These are phyloP conservation scores for Aurifilum marmelostoma DNA, from an alignment of 2,329 filamentous ascomycete species.

Conservation along the genomic window DNA sequence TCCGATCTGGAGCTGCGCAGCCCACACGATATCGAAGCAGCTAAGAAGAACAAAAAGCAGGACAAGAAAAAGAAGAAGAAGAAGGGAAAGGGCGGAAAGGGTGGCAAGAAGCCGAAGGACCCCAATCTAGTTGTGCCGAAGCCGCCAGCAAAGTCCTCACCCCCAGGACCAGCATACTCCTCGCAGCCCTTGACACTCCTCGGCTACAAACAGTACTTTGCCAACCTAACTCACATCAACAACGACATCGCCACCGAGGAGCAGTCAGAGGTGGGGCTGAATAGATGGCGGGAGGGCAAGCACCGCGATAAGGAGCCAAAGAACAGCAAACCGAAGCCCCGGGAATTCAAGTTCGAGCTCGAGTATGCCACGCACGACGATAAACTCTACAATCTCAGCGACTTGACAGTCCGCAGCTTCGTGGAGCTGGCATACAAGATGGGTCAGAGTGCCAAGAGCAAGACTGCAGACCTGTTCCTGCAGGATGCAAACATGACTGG, in stretches of 20 bases:
- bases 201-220: constrained; percentile 88
- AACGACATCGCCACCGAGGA: constrained; percentile 57
- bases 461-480: constrained; percentile 20
- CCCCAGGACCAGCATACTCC: constrained; percentile 88
- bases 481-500: constrained; percentile 23
- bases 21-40: constrained; percentile 27
- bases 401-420: constrained; percentile 83
- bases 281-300: constrained; percentile 66
- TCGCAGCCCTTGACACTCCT: constrained; percentile 79
- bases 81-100: constrained; percentile 40
- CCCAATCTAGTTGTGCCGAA: constrained; percentile 68
- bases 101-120: constrained; percentile 55
- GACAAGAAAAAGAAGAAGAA: constrained; percentile 47
- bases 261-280: constrained; percentile 32
- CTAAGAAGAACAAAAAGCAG: constrained; percentile 35
- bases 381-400: constrained; percentile 71
- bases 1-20: constrained; percentile 34
- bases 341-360: constrained; percentile 72
- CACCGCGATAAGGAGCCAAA: constrained; percentile 62
- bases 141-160: constrained; percentile 70
- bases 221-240: constrained; percentile 91
- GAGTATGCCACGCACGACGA: constrained; percentile 88
- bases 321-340: constrained; percentile 58
- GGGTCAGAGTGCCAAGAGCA: constrained; percentile 51
- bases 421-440: constrained; percentile 81